A percentile compares a stretch with the other conserved stretches of the same genome.
Evolutionary conservation across 1,139 yeast species (phyloP).

Genomic region (Diutina rugosa): DNA sequence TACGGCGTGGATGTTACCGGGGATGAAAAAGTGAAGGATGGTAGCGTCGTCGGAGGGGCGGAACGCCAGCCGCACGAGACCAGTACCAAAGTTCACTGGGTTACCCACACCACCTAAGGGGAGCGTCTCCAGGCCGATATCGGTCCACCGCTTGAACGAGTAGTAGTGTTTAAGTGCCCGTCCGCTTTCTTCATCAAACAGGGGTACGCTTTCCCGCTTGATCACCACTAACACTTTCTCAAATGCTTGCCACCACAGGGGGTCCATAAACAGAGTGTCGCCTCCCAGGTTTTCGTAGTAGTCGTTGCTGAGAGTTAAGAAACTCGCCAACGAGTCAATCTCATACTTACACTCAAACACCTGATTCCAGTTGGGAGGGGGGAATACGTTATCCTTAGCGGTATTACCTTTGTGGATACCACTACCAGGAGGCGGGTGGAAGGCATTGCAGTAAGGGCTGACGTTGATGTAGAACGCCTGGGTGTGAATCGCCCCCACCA

Average conservation of each 20-base stretch:
- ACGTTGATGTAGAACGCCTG: slow-evolving; percentile 51
- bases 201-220: slow-evolving; percentile 48
- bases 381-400: slow-evolving; percentile 53
- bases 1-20: slow-evolving; percentile 72
- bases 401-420: slow-evolving; percentile 39
- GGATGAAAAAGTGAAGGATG: slow-evolving; percentile 66
- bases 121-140: slow-evolving; percentile 69
- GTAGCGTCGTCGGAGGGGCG: slow-evolving; percentile 89
- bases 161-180: slow-evolving; percentile 37
- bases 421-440: slow-evolving; percentile 69
- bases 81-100: slow-evolving; percentile 63
- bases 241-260: slow-evolving; percentile 48
- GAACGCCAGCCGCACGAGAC: slow-evolving; percentile 73
- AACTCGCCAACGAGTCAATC: slow-evolving; percentile 75
- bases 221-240: slow-evolving; percentile 40
- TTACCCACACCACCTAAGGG: slow-evolving; percentile 72
- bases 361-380: slow-evolving; percentile 52
- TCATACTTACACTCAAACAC: slow-evolving; percentile 91
- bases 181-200: slow-evolving; percentile 49
- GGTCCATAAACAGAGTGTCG: slow-evolving; percentile 38
- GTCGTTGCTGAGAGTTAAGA: slow-evolving; percentile 61
- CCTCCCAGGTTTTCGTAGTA: slow-evolving; percentile 42
- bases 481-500: slow-evolving; percentile 70
- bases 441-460: slow-evolving; percentile 82
- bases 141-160: slow-evolving; percentile 61